Conservation (phyloP, 371 early-diverging fungal genomes). For the Apophysomyces sp. region DNA sequence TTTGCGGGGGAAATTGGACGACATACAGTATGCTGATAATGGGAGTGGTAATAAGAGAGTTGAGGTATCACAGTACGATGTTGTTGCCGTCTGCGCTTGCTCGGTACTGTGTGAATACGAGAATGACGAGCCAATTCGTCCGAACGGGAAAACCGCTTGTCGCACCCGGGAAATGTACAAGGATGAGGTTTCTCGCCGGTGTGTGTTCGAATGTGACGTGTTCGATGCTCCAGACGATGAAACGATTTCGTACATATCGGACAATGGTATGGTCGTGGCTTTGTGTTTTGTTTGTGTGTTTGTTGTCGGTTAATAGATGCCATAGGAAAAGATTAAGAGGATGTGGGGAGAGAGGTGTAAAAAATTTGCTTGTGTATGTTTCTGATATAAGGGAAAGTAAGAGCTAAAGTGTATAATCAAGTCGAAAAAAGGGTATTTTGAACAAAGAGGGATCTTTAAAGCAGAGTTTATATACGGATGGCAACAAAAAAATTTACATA, state of each 20-base stretch:
- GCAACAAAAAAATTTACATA: background rate
- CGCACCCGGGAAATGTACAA: slow-evolving; percentile 69
- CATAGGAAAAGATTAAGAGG: background rate
- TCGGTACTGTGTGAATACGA: slow-evolving; percentile 53
- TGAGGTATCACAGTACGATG: background rate
- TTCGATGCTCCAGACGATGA: slow-evolving; percentile 67
- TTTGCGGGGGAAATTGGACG: background rate
- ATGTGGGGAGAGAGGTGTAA: too few relatives aligned
- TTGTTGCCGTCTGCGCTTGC: slow-evolving; percentile 10
- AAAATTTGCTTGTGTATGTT: too few relatives aligned
- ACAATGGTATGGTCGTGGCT: slow-evolving; percentile 51
- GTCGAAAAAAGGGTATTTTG: background rate
- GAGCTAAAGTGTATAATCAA: background rate
- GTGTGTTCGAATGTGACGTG: slow-evolving; percentile 80
- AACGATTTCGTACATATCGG: slow-evolving; percentile 55
- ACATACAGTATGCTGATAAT: background rate
- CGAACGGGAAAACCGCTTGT: slow-evolving; percentile 77
- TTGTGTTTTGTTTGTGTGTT: background rate
- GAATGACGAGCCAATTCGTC: slow-evolving; percentile 81
- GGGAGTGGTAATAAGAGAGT: slow-evolving; percentile 1
- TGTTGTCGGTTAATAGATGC: background rate
- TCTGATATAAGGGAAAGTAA: background rate
- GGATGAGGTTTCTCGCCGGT: slow-evolving; percentile 84
- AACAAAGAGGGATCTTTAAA: background rate
- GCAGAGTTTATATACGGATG: background rate